phyloP scores from a whole-genome alignment of 805 yeast species.

The Myxozyma mucilagina region DNA sequence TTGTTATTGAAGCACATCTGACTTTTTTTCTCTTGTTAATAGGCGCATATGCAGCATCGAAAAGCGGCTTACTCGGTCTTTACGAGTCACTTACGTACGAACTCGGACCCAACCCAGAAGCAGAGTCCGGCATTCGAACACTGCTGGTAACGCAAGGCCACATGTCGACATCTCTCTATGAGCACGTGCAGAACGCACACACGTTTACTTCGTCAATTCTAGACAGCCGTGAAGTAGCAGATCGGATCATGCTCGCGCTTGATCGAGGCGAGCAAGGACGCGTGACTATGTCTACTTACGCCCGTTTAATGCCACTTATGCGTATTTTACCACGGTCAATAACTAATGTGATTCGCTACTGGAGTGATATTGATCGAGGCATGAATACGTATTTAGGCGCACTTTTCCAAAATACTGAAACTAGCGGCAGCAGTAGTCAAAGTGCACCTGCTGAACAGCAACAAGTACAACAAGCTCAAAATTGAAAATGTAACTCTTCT shows the following conservation, averaged over 20 bases:
- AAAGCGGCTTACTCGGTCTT: conserved; percentile 77
- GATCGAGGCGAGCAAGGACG: conserved; percentile 66
- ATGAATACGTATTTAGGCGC: conserved; percentile 19
- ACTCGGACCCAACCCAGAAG: conserved; percentile 49
- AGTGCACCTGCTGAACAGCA: too few species aligned
- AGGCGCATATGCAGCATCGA: conserved; percentile 82
- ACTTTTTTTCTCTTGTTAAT: background rate
- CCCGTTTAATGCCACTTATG: conserved; percentile 68
- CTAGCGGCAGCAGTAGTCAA: too few species aligned
- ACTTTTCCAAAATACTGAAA: background rate
- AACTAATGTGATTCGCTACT: conserved; percentile 51
- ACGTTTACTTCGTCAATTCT: conserved; percentile 76
- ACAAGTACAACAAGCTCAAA: too few species aligned
- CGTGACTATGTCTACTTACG: conserved; percentile 73
- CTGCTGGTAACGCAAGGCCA: conserved; percentile 86
- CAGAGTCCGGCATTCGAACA: conserved; percentile 59
- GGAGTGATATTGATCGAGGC: conserved; percentile 65
- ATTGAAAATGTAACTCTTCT: too few species aligned
- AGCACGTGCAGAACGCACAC: conserved; percentile 71
- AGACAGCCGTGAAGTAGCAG: conserved; percentile 67
- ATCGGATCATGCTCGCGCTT: conserved; percentile 55
- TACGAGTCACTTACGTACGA: conserved; percentile 80
- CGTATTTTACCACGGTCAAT: conserved; percentile 74
- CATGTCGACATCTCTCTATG: conserved; percentile 69
- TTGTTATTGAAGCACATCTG: background rate